Percentiles rank a stretch among this genome's conserved stretches.
Evolutionary conservation across 495 filamentous ascomycete species (phyloP).

Genomic region (Aspergillus affinis): DNA sequence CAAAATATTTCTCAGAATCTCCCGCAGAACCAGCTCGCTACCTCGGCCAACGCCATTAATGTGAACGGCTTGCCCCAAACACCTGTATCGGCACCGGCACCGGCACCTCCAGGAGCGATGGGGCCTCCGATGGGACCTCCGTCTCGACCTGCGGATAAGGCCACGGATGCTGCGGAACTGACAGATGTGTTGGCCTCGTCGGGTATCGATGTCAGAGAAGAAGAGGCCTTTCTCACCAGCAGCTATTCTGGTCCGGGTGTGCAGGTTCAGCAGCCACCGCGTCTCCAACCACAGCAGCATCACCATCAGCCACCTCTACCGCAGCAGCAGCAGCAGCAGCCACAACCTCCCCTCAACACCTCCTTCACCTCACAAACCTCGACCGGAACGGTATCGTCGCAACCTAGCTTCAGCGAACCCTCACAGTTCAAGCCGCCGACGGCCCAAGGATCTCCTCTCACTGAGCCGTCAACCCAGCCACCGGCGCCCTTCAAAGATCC

Average conservation of each 20-base stretch:
- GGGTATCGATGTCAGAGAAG: constrained; percentile 79
- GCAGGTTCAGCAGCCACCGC: constrained; percentile 41
- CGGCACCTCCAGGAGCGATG: constrained; percentile 61
- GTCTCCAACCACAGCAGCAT: constrained; percentile 39
- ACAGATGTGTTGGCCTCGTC: constrained; percentile 76
- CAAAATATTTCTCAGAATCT: too few relatives aligned
- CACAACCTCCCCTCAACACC: constrained; percentile 39
- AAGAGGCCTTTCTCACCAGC: constrained; percentile 70
- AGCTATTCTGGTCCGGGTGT: constrained; percentile 52
- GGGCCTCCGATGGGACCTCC: constrained; percentile 89
- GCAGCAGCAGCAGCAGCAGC: constrained; percentile 43
- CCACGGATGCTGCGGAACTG: constrained; percentile 67
- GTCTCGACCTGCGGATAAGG: constrained; percentile 66
- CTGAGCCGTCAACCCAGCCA: constrained; percentile 32
- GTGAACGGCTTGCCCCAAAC: constrained; percentile 37
- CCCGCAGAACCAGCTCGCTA: constrained; percentile 28
- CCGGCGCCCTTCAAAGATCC: constrained; percentile 38
- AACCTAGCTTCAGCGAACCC: constrained; percentile 39
- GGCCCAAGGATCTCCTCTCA: constrained; percentile 36
- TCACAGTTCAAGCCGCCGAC: constrained; percentile 33
- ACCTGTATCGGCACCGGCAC: constrained; percentile 32
- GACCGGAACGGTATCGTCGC: constrained; percentile 38
- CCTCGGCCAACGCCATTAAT: constrained; percentile 38
- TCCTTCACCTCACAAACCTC: constrained; percentile 46
- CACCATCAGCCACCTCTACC: constrained; percentile 11